These are phyloP conservation scores for Austroboletus rostrupii DNA, from an alignment of 1,284 basidiomycete genomes.

Conservation along the genomic window DNA sequence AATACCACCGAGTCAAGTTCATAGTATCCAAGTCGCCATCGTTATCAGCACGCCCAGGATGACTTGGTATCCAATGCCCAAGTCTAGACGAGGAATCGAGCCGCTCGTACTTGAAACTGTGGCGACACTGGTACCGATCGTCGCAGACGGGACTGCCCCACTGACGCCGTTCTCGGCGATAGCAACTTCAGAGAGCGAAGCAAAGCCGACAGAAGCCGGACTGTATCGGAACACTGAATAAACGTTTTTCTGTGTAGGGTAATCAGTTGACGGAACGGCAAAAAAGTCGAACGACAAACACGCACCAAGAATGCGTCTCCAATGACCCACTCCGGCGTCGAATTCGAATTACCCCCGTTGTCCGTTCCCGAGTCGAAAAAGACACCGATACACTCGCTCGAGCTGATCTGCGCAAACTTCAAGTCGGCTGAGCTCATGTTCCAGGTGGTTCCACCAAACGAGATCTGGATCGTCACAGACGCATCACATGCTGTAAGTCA, in stretches of 20 bases:
- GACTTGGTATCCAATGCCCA: not conserved
- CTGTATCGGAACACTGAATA: conserved; percentile 51
- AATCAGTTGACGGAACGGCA: not conserved
- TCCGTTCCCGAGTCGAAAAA: conserved; percentile 41
- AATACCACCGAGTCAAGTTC: not conserved
- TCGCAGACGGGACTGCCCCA: conserved; percentile 29
- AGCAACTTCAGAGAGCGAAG: conserved; percentile 34
- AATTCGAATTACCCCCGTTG: conserved; percentile 12
- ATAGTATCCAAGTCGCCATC: not conserved
- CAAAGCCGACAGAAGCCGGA: conserved; percentile 52
- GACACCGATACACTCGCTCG: conserved; percentile 44
- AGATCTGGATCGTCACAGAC: conserved; percentile 26
- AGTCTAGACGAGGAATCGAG: not conserved
- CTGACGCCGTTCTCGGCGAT: conserved; percentile 29
- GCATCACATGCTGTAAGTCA: conserved; percentile 21
- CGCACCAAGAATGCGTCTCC: conserved; percentile 51
- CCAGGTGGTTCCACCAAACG: conserved; percentile 47
- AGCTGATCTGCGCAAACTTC: conserved; percentile 34
- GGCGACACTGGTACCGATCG: conserved; percentile 29
- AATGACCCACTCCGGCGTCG: conserved; percentile 41
- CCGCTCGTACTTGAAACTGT: conserved; percentile 14
- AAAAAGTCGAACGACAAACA: not conserved
- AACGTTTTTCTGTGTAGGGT: conserved; percentile 43
- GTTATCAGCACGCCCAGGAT: not conserved
- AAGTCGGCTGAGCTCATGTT: conserved; percentile 44